These are phyloP conservation scores for Thalassiosira livingstoniorum DNA, from an alignment of 352 stramenopile species.

Conservation along the genomic window DNA sequence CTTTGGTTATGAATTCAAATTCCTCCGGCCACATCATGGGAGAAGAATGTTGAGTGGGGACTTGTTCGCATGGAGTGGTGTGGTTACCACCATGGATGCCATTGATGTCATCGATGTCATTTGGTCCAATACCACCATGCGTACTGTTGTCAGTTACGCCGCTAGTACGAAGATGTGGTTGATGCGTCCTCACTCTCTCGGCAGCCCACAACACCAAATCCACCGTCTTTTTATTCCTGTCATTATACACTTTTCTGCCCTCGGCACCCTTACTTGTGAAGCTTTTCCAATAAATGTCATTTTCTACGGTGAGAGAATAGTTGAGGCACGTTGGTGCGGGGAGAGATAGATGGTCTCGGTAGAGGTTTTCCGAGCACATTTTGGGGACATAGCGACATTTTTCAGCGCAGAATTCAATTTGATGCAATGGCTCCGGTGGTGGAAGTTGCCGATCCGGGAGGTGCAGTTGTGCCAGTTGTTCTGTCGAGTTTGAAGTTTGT, in stretches of 20 bases:
- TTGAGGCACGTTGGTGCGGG: slow-evolving; percentile 24
- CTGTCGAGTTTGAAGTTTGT: too few species aligned
- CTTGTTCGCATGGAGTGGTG: slow-evolving; percentile 11
- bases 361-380: slow-evolving; percentile 16
- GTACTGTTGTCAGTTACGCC: background rate
- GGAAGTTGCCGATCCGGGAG: background rate
- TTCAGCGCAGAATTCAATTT: slow-evolving; percentile 30
- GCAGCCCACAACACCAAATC: slow-evolving; percentile 20
- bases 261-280: too few species aligned
- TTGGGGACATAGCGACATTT: slow-evolving; percentile 29
- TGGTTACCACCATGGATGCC: background rate
- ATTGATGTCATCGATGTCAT: too few species aligned
- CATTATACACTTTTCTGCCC: background rate
- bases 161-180: background rate
- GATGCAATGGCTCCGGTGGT: slow-evolving; percentile 10
- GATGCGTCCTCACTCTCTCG: background rate
- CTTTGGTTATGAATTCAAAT: slow-evolving; percentile 40
- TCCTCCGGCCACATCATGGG: slow-evolving; percentile 48
- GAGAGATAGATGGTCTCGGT: background rate
- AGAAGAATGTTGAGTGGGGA: slow-evolving; percentile 2
- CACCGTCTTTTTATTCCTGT: slow-evolving; percentile 7
- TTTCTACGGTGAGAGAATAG: slow-evolving; percentile 11
- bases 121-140: too few species aligned
- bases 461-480: too few species aligned
- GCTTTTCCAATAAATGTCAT: slow-evolving; percentile 35